These are phyloP conservation scores for Saccharomyces hybrid DNA, from an alignment of 1,139 yeast species.

Conservation along the genomic window DNA sequence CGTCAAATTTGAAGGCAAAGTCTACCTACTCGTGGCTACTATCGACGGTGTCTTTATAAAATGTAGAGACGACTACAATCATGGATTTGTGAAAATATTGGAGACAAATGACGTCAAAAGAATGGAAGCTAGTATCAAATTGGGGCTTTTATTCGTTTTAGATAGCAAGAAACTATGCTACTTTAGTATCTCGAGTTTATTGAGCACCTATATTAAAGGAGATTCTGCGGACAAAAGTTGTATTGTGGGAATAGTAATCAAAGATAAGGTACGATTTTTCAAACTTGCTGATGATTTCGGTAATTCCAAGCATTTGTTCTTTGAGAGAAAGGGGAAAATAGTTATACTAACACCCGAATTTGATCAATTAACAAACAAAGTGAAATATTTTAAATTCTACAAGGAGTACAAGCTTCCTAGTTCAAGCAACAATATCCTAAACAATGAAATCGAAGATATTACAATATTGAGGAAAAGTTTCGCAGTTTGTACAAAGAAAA, in stretches of 20 bases:
- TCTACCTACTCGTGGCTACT: conserved; percentile 29
- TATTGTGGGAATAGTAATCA: conserved; percentile 30
- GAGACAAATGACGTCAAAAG: conserved; percentile 50
- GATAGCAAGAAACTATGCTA: conserved; percentile 54
- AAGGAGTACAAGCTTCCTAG: conserved; percentile 33
- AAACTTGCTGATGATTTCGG: conserved; percentile 51
- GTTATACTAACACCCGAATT: conserved; percentile 33
- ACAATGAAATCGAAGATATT: conserved; percentile 49
- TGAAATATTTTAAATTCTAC: conserved; percentile 47
- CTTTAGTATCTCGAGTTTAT: conserved; percentile 45
- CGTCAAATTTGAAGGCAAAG: conserved; percentile 32
- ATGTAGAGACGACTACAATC: conserved; percentile 32
- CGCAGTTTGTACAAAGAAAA: conserved; percentile 60
- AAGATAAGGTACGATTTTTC: conserved; percentile 45
- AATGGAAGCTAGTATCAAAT: conserved; percentile 50
- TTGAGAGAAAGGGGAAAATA: conserved; percentile 41
- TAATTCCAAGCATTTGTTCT: conserved; percentile 50
- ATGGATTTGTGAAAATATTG: conserved; percentile 45
- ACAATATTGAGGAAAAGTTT: conserved; percentile 54
- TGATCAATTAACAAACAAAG: conserved; percentile 49
- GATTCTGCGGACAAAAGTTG: conserved; percentile 25
- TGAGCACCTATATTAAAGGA: conserved; percentile 29
- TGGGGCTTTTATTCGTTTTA: conserved; percentile 52
- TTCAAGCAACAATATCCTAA: conserved; percentile 38
- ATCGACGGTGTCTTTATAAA: conserved; percentile 32